A percentile compares a stretch with the other conserved stretches of the same genome.
phyloP scores from a whole-genome alignment of 148 eudicot species.

The Camellia japonica region DNA sequence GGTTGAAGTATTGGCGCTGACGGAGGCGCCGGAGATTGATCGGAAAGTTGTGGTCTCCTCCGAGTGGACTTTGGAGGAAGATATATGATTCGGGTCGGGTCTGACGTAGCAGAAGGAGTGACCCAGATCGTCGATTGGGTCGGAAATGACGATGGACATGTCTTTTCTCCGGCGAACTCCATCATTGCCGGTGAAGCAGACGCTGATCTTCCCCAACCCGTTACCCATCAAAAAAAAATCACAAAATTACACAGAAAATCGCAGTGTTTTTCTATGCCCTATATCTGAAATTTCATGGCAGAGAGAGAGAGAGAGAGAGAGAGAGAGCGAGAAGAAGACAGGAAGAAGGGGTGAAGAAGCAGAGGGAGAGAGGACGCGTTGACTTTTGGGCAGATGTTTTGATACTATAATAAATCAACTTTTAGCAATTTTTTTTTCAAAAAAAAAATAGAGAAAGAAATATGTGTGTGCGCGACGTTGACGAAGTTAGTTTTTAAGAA shows the following conservation, averaged over 20 bases:
- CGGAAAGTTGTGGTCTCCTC: conserved; percentile 71
- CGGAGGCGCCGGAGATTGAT: conserved; percentile 94
- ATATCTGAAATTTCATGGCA: conserved; percentile 7
- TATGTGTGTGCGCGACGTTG: too few relatives aligned
- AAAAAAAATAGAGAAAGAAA: too few relatives aligned
- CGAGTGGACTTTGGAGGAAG: conserved; percentile 67
- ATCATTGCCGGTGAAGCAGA: conserved; percentile 69
- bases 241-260: neutral
- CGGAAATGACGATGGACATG: conserved; percentile 36
- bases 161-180: conserved; percentile 35
- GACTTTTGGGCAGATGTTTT: conserved; percentile 24
- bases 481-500: neutral
- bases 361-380: conserved; percentile 34
- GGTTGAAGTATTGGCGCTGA: conserved; percentile 91
- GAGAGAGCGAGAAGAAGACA: neutral
- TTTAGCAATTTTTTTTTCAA: neutral
- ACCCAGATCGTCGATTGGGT: conserved; percentile 77
- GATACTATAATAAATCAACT: conserved; percentile 11
- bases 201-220: conserved; percentile 53
- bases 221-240: conserved; percentile 55
- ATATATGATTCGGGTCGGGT: conserved; percentile 52
- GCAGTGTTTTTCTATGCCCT: neutral
- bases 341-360: conserved; percentile 11
- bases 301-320: conserved; percentile 6
- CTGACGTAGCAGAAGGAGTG: conserved; percentile 93